These are phyloP conservation scores for Entophlyctis helioformis DNA, from an alignment of 192 early-diverging fungal genomes.

Conservation along the genomic window DNA sequence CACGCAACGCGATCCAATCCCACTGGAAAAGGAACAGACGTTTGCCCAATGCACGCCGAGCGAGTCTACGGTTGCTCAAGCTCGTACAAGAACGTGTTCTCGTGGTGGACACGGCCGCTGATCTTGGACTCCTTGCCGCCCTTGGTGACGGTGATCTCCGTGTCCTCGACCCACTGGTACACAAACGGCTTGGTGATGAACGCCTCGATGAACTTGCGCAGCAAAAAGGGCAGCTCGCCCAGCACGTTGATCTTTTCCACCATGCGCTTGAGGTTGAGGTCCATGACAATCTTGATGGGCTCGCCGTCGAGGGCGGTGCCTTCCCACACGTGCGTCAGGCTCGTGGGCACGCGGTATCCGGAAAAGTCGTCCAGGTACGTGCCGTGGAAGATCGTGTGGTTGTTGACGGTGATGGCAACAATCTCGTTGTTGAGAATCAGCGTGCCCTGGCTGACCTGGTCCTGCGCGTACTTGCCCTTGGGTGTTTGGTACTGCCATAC, in stretches of 20 bases:
- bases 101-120: no score
- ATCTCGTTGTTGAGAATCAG: conserved; percentile 56
- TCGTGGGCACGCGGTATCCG: conserved; percentile 72
- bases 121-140: no score
- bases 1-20: no score
- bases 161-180: conserved; percentile 85
- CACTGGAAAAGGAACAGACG: no score
- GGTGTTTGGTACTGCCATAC: conserved; percentile 73
- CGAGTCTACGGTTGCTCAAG: no score
- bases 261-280: conserved; percentile 46
- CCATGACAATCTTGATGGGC: conserved; percentile 50
- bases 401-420: conserved; percentile 64
- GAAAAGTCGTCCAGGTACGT: conserved; percentile 62
- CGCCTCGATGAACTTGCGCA: conserved; percentile 84
- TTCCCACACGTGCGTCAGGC: conserved; percentile 58
- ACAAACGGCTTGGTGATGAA: conserved; percentile 88
- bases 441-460: conserved; percentile 51
- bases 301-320: conserved; percentile 52
- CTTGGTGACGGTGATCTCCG: no score
- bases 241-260: conserved; percentile 84
- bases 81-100: no score
- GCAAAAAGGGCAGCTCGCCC: conserved; percentile 76
- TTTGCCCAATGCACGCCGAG: no score
- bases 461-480: conserved; percentile 24
- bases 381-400: conserved; percentile 51